Evolutionary conservation across 2,329 filamentous ascomycete species (phyloP).

Genomic region (Chaetomiaceae sp.): DNA sequence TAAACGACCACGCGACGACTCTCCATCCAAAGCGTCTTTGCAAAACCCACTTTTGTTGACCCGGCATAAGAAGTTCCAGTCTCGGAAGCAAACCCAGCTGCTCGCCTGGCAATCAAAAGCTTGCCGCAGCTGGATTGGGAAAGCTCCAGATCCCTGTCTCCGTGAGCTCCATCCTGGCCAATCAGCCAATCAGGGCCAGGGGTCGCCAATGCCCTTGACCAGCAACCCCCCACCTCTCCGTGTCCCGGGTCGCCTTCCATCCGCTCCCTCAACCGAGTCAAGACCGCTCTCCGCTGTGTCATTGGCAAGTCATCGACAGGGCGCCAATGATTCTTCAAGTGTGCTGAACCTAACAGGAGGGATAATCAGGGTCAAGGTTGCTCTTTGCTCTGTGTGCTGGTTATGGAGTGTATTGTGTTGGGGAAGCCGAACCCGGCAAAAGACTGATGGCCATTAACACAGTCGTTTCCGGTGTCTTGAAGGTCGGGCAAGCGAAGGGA

Average conservation of each 20-base stretch:
- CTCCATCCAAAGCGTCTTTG: too few species aligned
- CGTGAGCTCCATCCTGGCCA: conserved; percentile 12
- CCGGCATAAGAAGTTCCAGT: too few species aligned
- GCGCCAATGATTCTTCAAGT: neutral
- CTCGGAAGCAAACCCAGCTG: too few species aligned
- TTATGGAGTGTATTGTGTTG: too few species aligned
- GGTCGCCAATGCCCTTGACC: neutral
- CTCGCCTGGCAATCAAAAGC: neutral
- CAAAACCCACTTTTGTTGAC: too few species aligned
- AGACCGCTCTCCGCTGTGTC: conserved; percentile 15
- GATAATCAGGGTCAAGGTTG: neutral
- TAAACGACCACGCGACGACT: too few species aligned
- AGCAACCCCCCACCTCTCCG: conserved; percentile 17
- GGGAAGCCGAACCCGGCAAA: too few species aligned
- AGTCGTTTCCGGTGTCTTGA: too few species aligned
- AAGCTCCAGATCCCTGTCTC: conserved; percentile 18
- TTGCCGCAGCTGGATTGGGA: conserved; percentile 11
- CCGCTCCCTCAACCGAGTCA: conserved; percentile 25
- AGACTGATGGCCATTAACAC: too few species aligned
- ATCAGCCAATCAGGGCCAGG: conserved; percentile 19
- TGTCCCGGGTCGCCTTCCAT: conserved; percentile 14
- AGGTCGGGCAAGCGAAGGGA: too few species aligned
- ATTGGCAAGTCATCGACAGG: conserved; percentile 3
- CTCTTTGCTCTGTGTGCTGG: neutral
- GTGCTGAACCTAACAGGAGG: neutral